These are phyloP conservation scores for Babesia bovis DNA, from an alignment of 169 alveolate genomes.

Conservation along the genomic window DNA sequence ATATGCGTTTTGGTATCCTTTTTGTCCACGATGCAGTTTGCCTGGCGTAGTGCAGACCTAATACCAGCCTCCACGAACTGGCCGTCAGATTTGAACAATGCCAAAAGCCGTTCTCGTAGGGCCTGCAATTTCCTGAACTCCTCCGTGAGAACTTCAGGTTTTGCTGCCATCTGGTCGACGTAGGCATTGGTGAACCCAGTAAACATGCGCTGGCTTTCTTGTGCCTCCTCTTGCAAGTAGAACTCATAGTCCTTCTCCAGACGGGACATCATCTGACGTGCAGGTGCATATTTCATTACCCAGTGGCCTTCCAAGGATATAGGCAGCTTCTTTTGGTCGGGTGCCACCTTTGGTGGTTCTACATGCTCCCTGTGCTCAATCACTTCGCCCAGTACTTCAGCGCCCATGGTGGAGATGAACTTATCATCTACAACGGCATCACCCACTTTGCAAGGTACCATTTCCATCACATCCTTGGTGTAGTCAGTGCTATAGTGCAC, in stretches of 20 bases:
- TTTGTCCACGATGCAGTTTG: conserved; percentile 38
- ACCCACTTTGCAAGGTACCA: conserved; percentile 34
- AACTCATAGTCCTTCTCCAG: conserved; percentile 42
- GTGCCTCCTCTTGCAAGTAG: conserved; percentile 35
- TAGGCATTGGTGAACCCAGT: conserved; percentile 22
- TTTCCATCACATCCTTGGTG: conserved; percentile 12
- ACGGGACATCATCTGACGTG: conserved; percentile 42
- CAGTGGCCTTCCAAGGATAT: conserved; percentile 55
- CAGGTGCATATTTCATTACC: conserved; percentile 61
- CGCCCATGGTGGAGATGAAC: conserved; percentile 45
- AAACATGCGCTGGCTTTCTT: conserved; percentile 5
- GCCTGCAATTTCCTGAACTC: conserved; percentile 43
- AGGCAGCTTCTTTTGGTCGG: conserved; percentile 37
- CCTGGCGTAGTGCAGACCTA: conserved; percentile 44
- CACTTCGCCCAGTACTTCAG: conserved; percentile 17
- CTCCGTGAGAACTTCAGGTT: conserved; percentile 31
- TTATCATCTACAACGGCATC: conserved; percentile 15
- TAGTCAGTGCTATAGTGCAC: conserved; percentile 35
- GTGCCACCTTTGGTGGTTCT: not conserved
- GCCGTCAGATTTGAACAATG: conserved; percentile 54
- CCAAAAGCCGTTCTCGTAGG: conserved; percentile 38
- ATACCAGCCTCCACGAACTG: conserved; percentile 58
- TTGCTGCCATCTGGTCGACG: conserved; percentile 18
- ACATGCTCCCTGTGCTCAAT: not conserved
- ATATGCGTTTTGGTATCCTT: conserved; percentile 17